A percentile compares a stretch with the other conserved stretches of the same genome.
phyloP scores from a whole-genome alignment of 192 early-diverging fungal species.

The Irineochytrium annulatum region DNA sequence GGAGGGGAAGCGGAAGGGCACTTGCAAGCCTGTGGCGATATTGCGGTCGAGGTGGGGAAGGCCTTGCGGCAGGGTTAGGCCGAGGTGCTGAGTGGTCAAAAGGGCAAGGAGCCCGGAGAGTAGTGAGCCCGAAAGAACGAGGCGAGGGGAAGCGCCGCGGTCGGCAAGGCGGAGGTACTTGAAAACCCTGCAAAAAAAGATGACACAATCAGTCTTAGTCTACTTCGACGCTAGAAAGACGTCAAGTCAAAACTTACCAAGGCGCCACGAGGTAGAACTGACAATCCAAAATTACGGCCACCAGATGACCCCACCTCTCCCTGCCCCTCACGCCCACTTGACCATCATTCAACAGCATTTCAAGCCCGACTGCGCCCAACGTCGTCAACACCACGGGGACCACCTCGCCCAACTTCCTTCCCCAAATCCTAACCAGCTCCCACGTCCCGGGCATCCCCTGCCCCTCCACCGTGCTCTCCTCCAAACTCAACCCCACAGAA shows the following conservation, averaged over 20 bases:
- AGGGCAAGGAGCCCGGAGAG: constrained; percentile 7
- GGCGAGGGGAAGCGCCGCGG: constrained; percentile 23
- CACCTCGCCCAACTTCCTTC: constrained; percentile 4
- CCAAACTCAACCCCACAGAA: constrained; percentile 9
- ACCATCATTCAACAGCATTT: neutral
- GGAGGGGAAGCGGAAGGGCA: constrained; percentile 20
- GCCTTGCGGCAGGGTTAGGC: constrained; percentile 70
- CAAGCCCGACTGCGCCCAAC: neutral
- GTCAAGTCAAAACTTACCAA: constrained; percentile 2
- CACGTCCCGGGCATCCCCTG: constrained; percentile 5
- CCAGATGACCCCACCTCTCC: neutral
- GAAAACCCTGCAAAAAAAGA: constrained; percentile 11
- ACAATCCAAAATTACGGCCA: constrained; percentile 9
- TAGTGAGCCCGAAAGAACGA: constrained; percentile 2
- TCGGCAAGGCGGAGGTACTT: constrained; percentile 8
- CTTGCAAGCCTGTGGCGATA: neutral
- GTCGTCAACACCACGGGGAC: constrained; percentile 4
- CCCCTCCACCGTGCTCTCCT: constrained; percentile 7
- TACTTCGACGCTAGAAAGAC: neutral
- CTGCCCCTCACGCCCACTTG: neutral
- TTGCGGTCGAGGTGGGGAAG: neutral
- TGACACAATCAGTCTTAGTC: no score
- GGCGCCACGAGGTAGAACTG: constrained; percentile 20
- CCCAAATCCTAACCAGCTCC: constrained; percentile 15
- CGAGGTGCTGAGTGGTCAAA: constrained; percentile 50